Evolutionary conservation across 2,329 filamentous ascomycete genomes (phyloP).

Genomic region (Ophiobolus disseminans): DNA sequence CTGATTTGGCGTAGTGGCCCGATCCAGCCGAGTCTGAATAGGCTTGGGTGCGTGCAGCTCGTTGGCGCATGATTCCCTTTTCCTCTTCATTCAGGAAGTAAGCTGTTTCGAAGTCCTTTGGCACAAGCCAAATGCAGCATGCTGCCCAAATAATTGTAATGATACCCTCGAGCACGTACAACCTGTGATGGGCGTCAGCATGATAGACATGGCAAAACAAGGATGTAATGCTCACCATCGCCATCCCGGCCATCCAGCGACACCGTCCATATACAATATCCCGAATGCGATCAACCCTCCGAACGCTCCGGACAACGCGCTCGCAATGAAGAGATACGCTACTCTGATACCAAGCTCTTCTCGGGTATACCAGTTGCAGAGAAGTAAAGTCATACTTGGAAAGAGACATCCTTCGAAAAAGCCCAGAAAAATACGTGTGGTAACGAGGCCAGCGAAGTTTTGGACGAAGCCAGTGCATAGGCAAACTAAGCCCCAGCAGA

Average conservation of each 20-base stretch:
- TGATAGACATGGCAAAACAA: background rate
- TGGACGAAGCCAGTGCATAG: conserved; percentile 32
- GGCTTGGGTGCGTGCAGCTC: conserved; percentile 38
- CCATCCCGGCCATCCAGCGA: conserved; percentile 33
- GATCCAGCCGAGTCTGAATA: conserved; percentile 40
- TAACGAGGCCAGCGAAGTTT: conserved; percentile 29
- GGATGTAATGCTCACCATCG: conserved; percentile 25
- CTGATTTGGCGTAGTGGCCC: conserved; percentile 36
- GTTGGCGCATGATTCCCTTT: conserved; percentile 37
- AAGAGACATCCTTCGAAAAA: conserved; percentile 45
- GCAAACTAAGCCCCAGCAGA: conserved; percentile 60
- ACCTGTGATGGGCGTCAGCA: conserved; percentile 18
- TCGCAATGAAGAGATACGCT: conserved; percentile 39
- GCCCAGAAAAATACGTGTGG: conserved; percentile 30
- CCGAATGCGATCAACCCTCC: conserved; percentile 39
- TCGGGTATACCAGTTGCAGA: conserved; percentile 42
- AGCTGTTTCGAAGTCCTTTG: conserved; percentile 41
- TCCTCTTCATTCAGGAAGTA: conserved; percentile 43
- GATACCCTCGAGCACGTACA: conserved; percentile 42
- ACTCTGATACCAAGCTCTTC: conserved; percentile 40
- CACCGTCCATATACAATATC: conserved; percentile 40
- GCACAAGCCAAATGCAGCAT: conserved; percentile 40
- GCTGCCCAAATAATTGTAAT: conserved; percentile 39
- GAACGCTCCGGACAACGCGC: conserved; percentile 35
- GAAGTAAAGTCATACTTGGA: conserved; percentile 39